phyloP scores from a whole-genome alignment of 2,329 filamentous ascomycete species.

The Fusarium vanettenii region DNA sequence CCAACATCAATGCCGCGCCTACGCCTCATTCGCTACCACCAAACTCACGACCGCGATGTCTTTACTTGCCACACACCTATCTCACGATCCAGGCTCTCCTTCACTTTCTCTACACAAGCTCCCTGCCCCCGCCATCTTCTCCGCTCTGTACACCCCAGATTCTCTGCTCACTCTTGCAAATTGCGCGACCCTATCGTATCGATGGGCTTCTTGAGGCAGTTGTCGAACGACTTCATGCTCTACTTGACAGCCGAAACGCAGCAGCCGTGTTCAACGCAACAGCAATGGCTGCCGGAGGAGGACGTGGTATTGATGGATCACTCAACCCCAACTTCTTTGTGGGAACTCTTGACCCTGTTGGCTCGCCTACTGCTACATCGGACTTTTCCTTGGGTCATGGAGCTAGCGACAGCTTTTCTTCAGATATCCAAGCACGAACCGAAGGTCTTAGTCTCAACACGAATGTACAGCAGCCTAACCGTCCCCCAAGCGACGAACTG shows the following conservation, averaged over 20 bases:
- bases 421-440: constrained; percentile 49
- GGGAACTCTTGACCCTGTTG: constrained; percentile 58
- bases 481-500: constrained; percentile 60
- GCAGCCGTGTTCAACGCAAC: constrained; percentile 98
- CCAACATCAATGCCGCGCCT: constrained; percentile 64
- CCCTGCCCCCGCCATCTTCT: constrained; percentile 80
- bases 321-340: constrained; percentile 73
- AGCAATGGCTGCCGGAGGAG: constrained; percentile 96
- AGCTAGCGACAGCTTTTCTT: constrained; percentile 43
- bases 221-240: constrained; percentile 87
- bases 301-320: constrained; percentile 79
- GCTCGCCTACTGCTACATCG: constrained; percentile 47
- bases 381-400: constrained; percentile 50
- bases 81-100: constrained; percentile 90
- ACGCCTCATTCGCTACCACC: constrained; percentile 69
- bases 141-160: constrained; percentile 93
- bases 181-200: constrained; percentile 91
- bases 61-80: constrained; percentile 93
- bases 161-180: constrained; percentile 92
- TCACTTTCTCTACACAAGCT: constrained; percentile 93
- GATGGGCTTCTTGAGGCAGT: constrained; percentile 93
- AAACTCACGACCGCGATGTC: constrained; percentile 79
- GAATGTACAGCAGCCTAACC: constrained; percentile 48
- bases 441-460: constrained; percentile 63
- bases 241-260: constrained; percentile 92